Percentiles rank a stretch among this genome's conserved stretches.
These are phyloP conservation scores for Carex littledalei DNA, from an alignment of 176 grass and related monocot genomes.

Conservation along the genomic window DNA sequence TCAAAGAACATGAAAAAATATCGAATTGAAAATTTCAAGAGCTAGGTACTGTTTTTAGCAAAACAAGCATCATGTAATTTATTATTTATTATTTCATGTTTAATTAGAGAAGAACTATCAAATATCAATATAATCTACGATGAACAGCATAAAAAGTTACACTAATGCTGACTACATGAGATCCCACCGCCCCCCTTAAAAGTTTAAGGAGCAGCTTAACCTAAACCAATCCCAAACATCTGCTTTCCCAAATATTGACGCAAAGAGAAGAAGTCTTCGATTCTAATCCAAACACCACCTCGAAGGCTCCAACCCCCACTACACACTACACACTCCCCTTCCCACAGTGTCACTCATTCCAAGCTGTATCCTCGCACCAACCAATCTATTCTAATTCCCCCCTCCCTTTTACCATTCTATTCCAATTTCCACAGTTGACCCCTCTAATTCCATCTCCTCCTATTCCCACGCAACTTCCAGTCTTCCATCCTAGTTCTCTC, in stretches of 20 bases:
- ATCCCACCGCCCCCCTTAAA: not conserved
- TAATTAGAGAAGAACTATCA: too few relatives aligned
- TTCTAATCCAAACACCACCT: conserved; percentile 3
- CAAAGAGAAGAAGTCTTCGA: conserved; percentile 17
- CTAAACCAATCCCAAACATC: not conserved
- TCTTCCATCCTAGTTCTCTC: conserved; percentile 3
- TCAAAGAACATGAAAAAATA: too few relatives aligned
- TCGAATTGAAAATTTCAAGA: too few relatives aligned
- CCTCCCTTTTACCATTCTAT: conserved; percentile 33
- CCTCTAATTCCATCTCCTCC: conserved; percentile 3
- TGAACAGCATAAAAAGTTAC: not conserved
- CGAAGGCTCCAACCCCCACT: not conserved
- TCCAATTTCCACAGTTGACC: conserved; percentile 36
- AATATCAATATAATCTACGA: too few relatives aligned
- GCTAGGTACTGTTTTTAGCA: too few relatives aligned
- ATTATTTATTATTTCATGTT: too few relatives aligned
- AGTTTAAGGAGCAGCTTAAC: not conserved
- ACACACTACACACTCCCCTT: conserved; percentile 1
- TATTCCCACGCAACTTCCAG: conserved; percentile 15
- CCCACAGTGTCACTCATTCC: conserved; percentile 29
- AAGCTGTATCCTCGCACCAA: conserved; percentile 9
- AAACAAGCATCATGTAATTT: too few relatives aligned
- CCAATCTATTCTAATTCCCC: conserved; percentile 27
- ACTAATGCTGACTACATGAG: not conserved
- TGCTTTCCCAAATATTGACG: conserved; percentile 5